These are phyloP conservation scores for Calycina herbarum DNA, from an alignment of 2,329 filamentous ascomycete species.

Conservation along the genomic window DNA sequence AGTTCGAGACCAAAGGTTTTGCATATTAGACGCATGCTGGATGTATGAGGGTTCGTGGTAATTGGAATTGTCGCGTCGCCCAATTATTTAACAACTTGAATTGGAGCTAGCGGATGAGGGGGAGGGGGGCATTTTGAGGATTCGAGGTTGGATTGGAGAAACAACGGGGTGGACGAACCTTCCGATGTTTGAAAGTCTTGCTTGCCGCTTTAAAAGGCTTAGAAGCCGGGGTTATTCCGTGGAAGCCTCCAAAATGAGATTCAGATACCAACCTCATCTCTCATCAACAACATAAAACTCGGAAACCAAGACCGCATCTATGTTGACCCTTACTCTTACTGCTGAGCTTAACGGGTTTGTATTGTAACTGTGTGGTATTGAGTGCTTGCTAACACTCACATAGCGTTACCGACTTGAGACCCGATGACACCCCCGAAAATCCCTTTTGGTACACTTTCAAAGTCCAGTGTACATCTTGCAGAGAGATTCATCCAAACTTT, in stretches of 20 bases:
- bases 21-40: conserved; percentile 53
- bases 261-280: conserved; percentile 2
- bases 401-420: conserved; percentile 88
- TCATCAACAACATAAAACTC: neutral
- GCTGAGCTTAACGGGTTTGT: conserved; percentile 69
- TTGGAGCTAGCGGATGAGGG: neutral
- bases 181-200: neutral
- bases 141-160: neutral
- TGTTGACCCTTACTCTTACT: conserved; percentile 66
- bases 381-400: conserved; percentile 8
- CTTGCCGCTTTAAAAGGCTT: conserved; percentile 13
- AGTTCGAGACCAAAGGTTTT: conserved; percentile 66
- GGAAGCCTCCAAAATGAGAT: neutral
- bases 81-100: neutral
- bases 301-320: conserved; percentile 16
- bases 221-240: neutral
- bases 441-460: conserved; percentile 98
- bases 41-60: conserved; percentile 1
- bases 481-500: conserved; percentile 84
- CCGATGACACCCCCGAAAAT: conserved; percentile 74
- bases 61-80: conserved; percentile 6
- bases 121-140: neutral
- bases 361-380: neutral
- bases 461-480: conserved; percentile 96
- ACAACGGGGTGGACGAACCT: neutral